phyloP scores from a whole-genome alignment of 78 protist species.

The Isochrysis galbana region DNA sequence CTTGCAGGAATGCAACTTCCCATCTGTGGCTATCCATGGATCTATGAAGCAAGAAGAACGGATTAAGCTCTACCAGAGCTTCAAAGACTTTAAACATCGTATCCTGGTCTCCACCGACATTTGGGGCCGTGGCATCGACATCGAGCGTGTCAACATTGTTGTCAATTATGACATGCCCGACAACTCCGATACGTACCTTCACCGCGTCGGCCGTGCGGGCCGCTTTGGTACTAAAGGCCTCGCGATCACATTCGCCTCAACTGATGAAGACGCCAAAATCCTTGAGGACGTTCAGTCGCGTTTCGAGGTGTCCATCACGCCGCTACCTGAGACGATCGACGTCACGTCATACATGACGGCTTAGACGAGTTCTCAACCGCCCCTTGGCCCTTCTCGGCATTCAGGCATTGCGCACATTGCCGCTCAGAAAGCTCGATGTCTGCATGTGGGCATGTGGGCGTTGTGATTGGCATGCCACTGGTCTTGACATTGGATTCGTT shows the following conservation, averaged over 20 bases:
- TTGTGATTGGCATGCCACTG: too few relatives aligned
- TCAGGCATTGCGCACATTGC: too few relatives aligned
- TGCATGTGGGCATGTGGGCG: too few relatives aligned
- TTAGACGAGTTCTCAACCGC: too few relatives aligned
- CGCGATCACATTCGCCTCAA: conserved; percentile 93
- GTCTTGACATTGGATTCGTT: too few relatives aligned
- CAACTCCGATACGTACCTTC: conserved; percentile 90
- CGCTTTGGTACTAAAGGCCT: conserved; percentile 99
- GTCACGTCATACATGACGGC: conserved; percentile 75
- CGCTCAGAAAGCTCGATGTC: too few relatives aligned
- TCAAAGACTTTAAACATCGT: conserved; percentile 93
- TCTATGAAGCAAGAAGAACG: conserved; percentile 81
- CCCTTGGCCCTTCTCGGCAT: too few relatives aligned
- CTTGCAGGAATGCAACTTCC: conserved; percentile 86
- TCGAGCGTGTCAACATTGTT: conserved; percentile 87
- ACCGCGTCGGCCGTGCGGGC: conserved; percentile 99
- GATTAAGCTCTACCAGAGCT: conserved; percentile 43
- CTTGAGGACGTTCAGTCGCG: conserved; percentile 89
- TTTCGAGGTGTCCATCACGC: conserved; percentile 80
- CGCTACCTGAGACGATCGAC: conserved; percentile 84
- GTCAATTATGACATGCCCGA: conserved; percentile 99
- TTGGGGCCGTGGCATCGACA: conserved; percentile 98
- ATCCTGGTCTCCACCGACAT: conserved; percentile 98
- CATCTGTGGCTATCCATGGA: conserved; percentile 89
- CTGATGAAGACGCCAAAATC: conserved; percentile 72